phyloP scores from a whole-genome alignment of 208 protist genomes.

The Naegleria lovaniensis region DNA sequence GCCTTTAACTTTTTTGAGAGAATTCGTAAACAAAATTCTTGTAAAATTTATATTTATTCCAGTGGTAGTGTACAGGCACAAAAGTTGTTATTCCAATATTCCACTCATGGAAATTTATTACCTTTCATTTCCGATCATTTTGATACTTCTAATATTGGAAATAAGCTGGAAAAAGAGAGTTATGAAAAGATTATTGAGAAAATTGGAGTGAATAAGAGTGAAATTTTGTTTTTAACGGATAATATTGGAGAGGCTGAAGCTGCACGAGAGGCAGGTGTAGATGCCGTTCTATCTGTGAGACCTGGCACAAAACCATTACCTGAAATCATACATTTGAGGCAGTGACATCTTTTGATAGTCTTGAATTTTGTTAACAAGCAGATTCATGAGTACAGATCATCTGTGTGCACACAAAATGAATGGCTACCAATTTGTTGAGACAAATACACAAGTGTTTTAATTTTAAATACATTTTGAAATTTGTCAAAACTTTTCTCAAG shows the following conservation, averaged over 20 bases:
- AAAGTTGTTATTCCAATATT: constrained; percentile 25
- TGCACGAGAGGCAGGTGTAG: neutral
- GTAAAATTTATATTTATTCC: constrained; percentile 20
- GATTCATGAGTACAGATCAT: too few relatives aligned
- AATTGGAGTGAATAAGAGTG: neutral
- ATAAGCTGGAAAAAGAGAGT: neutral
- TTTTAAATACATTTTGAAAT: too few relatives aligned
- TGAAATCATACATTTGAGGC: neutral
- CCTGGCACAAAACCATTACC: neutral
- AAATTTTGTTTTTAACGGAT: constrained; percentile 22
- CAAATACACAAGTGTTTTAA: too few relatives aligned
- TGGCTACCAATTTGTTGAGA: too few relatives aligned
- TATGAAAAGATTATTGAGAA: neutral
- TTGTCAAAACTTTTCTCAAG: too few relatives aligned
- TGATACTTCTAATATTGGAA: neutral
- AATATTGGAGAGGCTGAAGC: constrained; percentile 12
- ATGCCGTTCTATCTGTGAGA: neutral
- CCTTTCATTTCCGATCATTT: neutral
- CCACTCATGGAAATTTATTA: neutral
- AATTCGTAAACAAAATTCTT: neutral
- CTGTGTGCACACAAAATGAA: too few relatives aligned
- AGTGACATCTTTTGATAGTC: neutral
- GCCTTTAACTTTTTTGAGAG: neutral
- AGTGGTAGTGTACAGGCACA: neutral
- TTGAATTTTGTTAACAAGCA: neutral